phyloP scores from a whole-genome alignment of 345 rosid species.

The Hibiscus trionum region DNA sequence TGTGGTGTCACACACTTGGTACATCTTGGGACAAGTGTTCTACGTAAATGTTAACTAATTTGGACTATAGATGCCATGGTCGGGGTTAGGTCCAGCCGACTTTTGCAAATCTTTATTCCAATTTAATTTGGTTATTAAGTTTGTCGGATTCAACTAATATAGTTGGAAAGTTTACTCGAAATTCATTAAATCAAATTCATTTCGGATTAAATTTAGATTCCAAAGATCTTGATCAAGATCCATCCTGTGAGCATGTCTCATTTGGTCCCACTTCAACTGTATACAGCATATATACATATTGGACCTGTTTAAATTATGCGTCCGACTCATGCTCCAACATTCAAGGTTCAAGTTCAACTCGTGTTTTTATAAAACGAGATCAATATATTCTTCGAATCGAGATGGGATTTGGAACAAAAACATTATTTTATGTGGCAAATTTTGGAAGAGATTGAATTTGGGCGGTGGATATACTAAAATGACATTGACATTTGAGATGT shows the following conservation, averaged over 20 bases:
- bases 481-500: slow-evolving; percentile 25
- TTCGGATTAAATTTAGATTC: too few relatives aligned
- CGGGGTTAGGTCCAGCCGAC: neutral
- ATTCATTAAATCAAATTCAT: too few relatives aligned
- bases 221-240: too few relatives aligned
- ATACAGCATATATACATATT: too few relatives aligned
- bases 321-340: too few relatives aligned
- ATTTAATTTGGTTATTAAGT: neutral
- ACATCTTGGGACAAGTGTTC: neutral
- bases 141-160: neutral
- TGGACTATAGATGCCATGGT: neutral
- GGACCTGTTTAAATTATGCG: too few relatives aligned
- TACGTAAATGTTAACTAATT: slow-evolving; percentile 1
- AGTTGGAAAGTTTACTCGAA: too few relatives aligned
- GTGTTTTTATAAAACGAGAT: neutral
- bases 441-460: slow-evolving; percentile 15
- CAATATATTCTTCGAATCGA: neutral
- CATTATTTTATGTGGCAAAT: too few relatives aligned
- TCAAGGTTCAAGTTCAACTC: too few relatives aligned
- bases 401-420: neutral
- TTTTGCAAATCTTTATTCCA: neutral
- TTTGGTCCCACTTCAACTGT: too few relatives aligned
- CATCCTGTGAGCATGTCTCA: too few relatives aligned
- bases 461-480: slow-evolving; percentile 26
- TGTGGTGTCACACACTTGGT: neutral